Evolutionary conservation across 768 basidiomycete species (phyloP), one percentile per base, ranked within the genome.

Genomic region (Crepidotus variabilis): DNA sequence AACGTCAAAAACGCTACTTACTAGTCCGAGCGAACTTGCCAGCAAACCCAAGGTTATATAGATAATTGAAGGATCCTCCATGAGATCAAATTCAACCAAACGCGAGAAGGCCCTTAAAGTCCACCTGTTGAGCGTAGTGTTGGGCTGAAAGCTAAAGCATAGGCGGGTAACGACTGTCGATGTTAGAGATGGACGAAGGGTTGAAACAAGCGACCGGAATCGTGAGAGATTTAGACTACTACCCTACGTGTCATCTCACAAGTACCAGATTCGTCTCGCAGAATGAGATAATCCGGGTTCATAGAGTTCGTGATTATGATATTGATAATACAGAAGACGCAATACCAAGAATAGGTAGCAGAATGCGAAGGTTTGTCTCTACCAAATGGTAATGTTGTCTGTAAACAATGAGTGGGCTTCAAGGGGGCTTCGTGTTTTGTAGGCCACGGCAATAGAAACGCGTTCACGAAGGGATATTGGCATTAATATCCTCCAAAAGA

Each of bases 401-500:
- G n/a, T 18, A 22, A 46, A 47, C 54, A 55, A 47, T 28, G 28
- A 28, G 28, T 28, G 8, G 28, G 28, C 28, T 8, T 28, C 28
- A 8, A 28, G 28, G 3, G 8, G 28, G 28, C 28, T 8, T 28
- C 28, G 28, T 28, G 28, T 28, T 3, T 28, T 28, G 1, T 34
- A 21, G 21, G 47, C 24, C 21, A 2, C 6, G 16, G 33, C 23
- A 11, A 24, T 18, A 45, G 10, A 54, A 32, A 11, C 34, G 36
- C 54, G 75, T 69, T 69, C 59, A 73, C 20, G 69, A 50, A 48
- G 81, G 81, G 59, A 82, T 75, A 65, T 80, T 77, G 47, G 75
- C 72, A 49, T 75, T 71, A 48, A 83, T 79, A 61, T 79, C 78
- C 54, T 86, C 83, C 57, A 89, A 69, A 34, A 91, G 74, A 47